Percentiles rank a stretch among this genome's conserved stretches.
Conservation (phyloP, 257 asterid genomes). For the Nicotiana paniculata region DNA sequence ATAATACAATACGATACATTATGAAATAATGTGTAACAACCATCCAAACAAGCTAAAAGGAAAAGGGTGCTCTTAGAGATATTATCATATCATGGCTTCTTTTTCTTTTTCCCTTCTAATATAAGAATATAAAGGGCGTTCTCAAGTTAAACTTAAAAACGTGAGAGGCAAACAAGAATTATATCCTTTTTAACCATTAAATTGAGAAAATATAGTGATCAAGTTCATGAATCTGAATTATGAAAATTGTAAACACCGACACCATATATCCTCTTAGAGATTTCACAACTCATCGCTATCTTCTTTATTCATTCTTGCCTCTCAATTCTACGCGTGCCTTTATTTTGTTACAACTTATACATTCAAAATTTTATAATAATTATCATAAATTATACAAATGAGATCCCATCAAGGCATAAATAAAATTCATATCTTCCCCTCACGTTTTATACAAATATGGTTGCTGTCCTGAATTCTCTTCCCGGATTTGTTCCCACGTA, state of each 20-base stretch:
- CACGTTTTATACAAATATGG: not conserved
- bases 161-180: not conserved
- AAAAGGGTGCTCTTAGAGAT: not conserved
- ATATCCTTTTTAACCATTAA: not conserved
- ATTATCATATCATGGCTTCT: not conserved
- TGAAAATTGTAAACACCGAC: not conserved
- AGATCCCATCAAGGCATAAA: not conserved
- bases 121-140: not conserved
- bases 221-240: slow-evolving; percentile 15
- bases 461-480: not conserved
- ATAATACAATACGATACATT: too few species aligned
- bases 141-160: not conserved
- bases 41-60: not conserved
- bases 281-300: slow-evolving; percentile 20
- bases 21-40: too few species aligned
- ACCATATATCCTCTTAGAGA: slow-evolving; percentile 6
- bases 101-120: not conserved
- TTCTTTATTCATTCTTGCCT: not conserved
- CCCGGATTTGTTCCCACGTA: not conserved
- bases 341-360: not conserved
- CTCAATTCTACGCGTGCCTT: not conserved
- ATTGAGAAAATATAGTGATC: not conserved
- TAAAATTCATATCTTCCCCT: not conserved
- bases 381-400: not conserved
- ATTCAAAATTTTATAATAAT: not conserved